Base-by-base conservation (phyloP, 495 filamentous ascomycete species). In the Aspergillus ostianus region DNA sequence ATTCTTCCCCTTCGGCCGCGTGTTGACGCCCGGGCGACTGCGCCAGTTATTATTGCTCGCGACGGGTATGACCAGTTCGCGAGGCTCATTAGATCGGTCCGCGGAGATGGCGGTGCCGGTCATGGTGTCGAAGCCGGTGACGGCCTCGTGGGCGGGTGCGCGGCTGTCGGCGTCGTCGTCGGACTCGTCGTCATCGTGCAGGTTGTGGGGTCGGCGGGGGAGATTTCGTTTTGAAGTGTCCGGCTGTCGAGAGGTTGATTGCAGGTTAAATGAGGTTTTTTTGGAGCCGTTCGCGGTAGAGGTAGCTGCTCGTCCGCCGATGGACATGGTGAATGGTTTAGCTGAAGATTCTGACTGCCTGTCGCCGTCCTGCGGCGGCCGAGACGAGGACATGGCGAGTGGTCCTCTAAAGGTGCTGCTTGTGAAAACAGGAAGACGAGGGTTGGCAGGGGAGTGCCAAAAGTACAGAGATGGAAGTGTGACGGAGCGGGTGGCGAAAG, bases 31-130 rank as follows among this genome's bases (percentile, higher is more conserved):
- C 1, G 76, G 61, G 12, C 77, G 69, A 57, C 86, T 86, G 65
- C 85, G 84, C 89, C 89, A 91, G 67, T 92, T 85, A 52, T 87
- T 84, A 68, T 88, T 90, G 69, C 80, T 81, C 57, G 86, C 79
- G 13, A 81, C 81, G 13, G 78, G 78, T 55, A 94, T 94, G 23
- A 90, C 80, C 23, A 90, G 73, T 13, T 82, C 80, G 53, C 71
- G 68, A 51, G 81, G 77, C 17, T 64, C 71, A 32, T 73, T 54
- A 17, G 60, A 41, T 15, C 69, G 70, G 30, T 79, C 73, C 30
- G 74, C 72, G 12, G 76, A 70, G 46, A 88, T 76, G 12, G 80
- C 83, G 12, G 76, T 81, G 26, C 86, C 86, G 0, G 82, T 80
- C 7, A 72, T 66, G 1, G 77, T 77, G 66, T 88, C 84, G 62